These are phyloP conservation scores for Cryphonectria japonica DNA, from an alignment of 2,329 filamentous ascomycete genomes.

Conservation along the genomic window DNA sequence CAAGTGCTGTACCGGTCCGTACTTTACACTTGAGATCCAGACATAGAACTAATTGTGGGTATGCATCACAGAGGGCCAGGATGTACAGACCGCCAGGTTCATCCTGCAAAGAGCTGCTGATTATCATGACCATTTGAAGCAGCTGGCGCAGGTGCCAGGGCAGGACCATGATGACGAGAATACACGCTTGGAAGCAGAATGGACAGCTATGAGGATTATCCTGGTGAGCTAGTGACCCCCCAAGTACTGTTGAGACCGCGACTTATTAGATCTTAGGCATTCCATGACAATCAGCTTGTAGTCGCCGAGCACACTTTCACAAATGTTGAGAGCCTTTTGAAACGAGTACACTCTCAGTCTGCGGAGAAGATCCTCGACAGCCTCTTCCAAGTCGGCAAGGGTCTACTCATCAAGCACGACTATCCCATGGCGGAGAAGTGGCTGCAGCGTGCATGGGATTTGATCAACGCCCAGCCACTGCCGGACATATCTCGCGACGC, in stretches of 20 bases:
- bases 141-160: slow-evolving; percentile 34
- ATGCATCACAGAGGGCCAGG: slow-evolving; percentile 47
- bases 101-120: slow-evolving; percentile 67
- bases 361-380: slow-evolving; percentile 68
- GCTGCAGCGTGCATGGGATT: slow-evolving; percentile 69
- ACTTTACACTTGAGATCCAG: no score
- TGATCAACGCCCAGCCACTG: slow-evolving; percentile 59
- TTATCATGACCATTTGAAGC: slow-evolving; percentile 51
- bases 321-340: slow-evolving; percentile 53
- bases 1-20: slow-evolving; percentile 63
- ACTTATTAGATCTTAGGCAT: slow-evolving; percentile 57
- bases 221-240: slow-evolving; percentile 56
- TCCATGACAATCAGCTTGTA: slow-evolving; percentile 72
- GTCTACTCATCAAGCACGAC: slow-evolving; percentile 56
- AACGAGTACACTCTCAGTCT: slow-evolving; percentile 49
- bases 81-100: slow-evolving; percentile 61
- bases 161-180: slow-evolving; percentile 39
- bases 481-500: slow-evolving; percentile 62
- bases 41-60: slow-evolving; percentile 32
- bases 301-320: slow-evolving; percentile 78
- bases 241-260: slow-evolving; percentile 20
- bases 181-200: slow-evolving; percentile 59
- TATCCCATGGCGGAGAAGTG: slow-evolving; percentile 66
- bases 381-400: slow-evolving; percentile 73
- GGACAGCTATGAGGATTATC: slow-evolving; percentile 66